A percentile compares a stretch with the other conserved stretches of the same genome.
These are phyloP conservation scores for Hypholoma sublateritium DNA, from an alignment of 768 basidiomycete species.

Conservation along the genomic window DNA sequence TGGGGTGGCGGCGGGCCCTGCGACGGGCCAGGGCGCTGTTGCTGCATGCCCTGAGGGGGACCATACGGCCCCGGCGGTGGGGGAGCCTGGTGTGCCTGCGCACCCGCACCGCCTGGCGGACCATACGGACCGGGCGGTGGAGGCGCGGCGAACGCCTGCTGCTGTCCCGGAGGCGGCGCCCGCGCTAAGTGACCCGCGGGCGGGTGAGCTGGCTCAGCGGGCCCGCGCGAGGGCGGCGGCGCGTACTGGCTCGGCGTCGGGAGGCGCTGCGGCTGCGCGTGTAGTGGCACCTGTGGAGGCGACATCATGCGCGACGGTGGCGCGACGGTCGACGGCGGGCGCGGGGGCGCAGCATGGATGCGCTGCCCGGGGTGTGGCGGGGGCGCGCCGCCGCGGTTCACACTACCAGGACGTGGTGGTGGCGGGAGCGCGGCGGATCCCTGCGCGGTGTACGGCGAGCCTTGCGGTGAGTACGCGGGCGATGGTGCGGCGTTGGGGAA, in stretches of 20 bases:
- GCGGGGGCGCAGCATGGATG: constrained; percentile 27
- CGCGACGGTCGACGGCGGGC: constrained; percentile 22
- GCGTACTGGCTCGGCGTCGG: constrained; percentile 52
- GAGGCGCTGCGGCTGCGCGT: constrained; percentile 34
- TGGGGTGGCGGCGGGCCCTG: constrained; percentile 20
- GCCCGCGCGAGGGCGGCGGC: constrained; percentile 41
- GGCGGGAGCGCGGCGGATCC: constrained; percentile 55
- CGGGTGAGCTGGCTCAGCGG: constrained; percentile 42
- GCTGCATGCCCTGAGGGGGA: constrained; percentile 37
- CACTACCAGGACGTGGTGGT: constrained; percentile 64
- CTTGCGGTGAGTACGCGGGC: constrained; percentile 46
- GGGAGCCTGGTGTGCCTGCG: constrained; percentile 22
- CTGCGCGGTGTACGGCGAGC: constrained; percentile 44
- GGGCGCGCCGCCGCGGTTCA: constrained; percentile 41
- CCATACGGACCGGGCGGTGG: constrained; percentile 35
- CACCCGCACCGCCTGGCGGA: constrained; percentile 20
- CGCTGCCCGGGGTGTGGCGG: constrained; percentile 34
- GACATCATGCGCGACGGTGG: constrained; percentile 47
- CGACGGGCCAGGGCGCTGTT: constrained; percentile 23
- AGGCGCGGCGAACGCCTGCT: constrained; percentile 34
- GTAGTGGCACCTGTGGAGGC: constrained; percentile 35
- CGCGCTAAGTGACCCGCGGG: constrained; percentile 37
- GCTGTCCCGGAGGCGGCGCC: constrained; percentile 30
- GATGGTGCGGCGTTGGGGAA: constrained; percentile 70
- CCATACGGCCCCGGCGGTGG: constrained; percentile 39